A percentile compares a stretch with the other conserved stretches of the same genome.
phyloP scores from a whole-genome alignment of 2,329 filamentous ascomycete species.

The Beauveria asiatica region DNA sequence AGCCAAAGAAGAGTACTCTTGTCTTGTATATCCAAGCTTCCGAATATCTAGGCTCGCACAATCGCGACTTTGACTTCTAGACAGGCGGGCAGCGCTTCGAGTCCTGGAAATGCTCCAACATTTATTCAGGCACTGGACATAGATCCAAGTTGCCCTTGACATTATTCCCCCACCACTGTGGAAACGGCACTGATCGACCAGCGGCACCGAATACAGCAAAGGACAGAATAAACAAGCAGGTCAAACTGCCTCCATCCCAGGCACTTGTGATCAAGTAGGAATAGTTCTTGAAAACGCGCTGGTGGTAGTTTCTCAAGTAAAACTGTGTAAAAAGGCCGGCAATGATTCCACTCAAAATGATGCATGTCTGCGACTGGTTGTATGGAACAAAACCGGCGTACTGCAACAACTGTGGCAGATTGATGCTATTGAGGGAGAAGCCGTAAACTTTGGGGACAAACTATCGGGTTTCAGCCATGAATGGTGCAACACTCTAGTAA shows the following conservation, averaged over 20 bases:
- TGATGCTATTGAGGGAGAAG: slow-evolving; percentile 36
- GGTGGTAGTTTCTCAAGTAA: slow-evolving; percentile 43
- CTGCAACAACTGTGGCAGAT: slow-evolving; percentile 46
- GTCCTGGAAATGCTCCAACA: too few species aligned
- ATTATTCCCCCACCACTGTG: slow-evolving; percentile 48
- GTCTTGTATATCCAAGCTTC: too few species aligned
- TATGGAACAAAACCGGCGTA: slow-evolving; percentile 47
- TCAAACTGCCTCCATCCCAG: slow-evolving; percentile 41
- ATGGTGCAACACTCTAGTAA: too few species aligned
- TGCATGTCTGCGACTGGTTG: slow-evolving; percentile 46
- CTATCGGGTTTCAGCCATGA: slow-evolving; percentile 18
- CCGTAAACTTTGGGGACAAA: slow-evolving; percentile 37
- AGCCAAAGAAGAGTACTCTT: too few species aligned
- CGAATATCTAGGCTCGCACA: too few species aligned
- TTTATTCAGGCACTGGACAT: slow-evolving; percentile 31
- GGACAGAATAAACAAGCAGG: slow-evolving; percentile 42
- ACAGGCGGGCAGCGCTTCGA: too few species aligned
- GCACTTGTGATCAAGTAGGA: slow-evolving; percentile 45
- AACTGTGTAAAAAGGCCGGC: slow-evolving; percentile 41
- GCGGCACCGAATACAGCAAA: slow-evolving; percentile 49
- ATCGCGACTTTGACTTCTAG: too few species aligned
- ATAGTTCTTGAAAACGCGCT: slow-evolving; percentile 44
- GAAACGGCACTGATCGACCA: slow-evolving; percentile 34
- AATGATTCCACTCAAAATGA: slow-evolving; percentile 37
- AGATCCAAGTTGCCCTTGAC: slow-evolving; percentile 37